Base-by-base conservation (phyloP, 225 moss, liverwort and hornwort species). In the Asterella californica region DNA sequence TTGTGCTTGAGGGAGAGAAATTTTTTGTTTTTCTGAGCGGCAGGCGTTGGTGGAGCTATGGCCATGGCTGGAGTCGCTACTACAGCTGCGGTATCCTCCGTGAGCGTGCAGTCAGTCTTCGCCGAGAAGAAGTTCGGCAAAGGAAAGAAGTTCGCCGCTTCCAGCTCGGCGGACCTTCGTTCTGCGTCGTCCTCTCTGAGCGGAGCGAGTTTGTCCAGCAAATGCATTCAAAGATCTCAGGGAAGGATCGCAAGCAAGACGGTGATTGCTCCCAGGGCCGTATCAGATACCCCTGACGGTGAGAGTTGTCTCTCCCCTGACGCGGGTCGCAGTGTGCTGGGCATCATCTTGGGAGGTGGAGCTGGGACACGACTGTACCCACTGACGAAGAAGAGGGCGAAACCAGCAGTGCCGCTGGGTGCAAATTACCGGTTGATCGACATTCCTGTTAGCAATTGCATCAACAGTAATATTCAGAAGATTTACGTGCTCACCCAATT, bases 361-460 rank as follows among this genome's bases (percentile, higher is more conserved):
- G 95, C 95, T 10, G 99, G 95, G 22, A 91, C 90, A n/a, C 93
- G 99, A 14, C 79, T 99, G 52, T 99, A 99, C 70, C 99, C 99
- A 0, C 69, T 99, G 67, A 99, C 99, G 54, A 99, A 99, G 86
- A 99, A 99, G 88, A 89, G 99, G 19, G 99, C 99, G 77, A 99
- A 99, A 86, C 99, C 99, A 52, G 99, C 99, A 4, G 95, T 99
- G 48, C 99, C 99, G 0, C 76, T 99, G 79, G 99, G 99, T 4
- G 99, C 99, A 2, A 99, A 99, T 83, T 99, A 99, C 54, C 90
- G 99, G 18, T 70, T 99, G 86, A 99, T 99, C 60, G 99, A 99
- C 42, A 99, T 99, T 79, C 99, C 99, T n/a, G 95, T 99, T 9
- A 99, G 99, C 85, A 99, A 99, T 81, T 99, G 99, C 84, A 99